A percentile compares a stretch with the other conserved stretches of the same genome.
Evolutionary conservation across 345 rosid genomes (phyloP).

Genomic region (Moricandia arvensis): DNA sequence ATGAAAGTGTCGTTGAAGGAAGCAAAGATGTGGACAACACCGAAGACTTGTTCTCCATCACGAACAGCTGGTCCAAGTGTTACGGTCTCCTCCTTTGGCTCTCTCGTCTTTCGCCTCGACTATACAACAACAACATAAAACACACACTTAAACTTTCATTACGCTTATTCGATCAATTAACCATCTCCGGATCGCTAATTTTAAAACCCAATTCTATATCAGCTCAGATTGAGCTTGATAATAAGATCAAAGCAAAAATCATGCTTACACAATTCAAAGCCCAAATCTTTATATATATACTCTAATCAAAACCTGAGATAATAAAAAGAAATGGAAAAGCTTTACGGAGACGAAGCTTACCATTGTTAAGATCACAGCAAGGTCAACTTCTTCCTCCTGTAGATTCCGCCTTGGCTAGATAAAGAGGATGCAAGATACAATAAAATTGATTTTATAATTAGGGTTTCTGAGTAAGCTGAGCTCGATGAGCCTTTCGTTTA

Average conservation of each 20-base stretch:
- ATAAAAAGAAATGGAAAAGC: neutral
- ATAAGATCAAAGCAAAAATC: neutral
- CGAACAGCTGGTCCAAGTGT: constrained; percentile 75
- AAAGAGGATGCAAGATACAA: neutral
- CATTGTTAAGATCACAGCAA: constrained; percentile 13
- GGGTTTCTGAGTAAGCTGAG: neutral
- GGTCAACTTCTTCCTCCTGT: neutral
- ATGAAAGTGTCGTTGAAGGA: constrained; percentile 93
- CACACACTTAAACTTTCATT: neutral
- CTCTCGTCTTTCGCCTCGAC: constrained; percentile 54
- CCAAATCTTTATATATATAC: neutral
- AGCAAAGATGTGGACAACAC: constrained; percentile 87
- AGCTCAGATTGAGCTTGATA: neutral
- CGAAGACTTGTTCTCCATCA: constrained; percentile 80
- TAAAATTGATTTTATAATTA: constrained; percentile 12
- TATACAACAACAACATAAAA: constrained; percentile 14
- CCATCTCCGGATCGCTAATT: neutral
- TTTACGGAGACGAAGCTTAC: constrained; percentile 5
- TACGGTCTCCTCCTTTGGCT: constrained; percentile 84
- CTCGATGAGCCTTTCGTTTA: neutral
- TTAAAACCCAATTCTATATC: neutral
- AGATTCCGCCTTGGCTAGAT: constrained; percentile 20
- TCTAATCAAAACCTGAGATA: neutral
- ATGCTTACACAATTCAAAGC: neutral
- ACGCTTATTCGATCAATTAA: neutral